Conservation (phyloP, 768 basidiomycete genomes). For the Tulasnella sp. region DNA sequence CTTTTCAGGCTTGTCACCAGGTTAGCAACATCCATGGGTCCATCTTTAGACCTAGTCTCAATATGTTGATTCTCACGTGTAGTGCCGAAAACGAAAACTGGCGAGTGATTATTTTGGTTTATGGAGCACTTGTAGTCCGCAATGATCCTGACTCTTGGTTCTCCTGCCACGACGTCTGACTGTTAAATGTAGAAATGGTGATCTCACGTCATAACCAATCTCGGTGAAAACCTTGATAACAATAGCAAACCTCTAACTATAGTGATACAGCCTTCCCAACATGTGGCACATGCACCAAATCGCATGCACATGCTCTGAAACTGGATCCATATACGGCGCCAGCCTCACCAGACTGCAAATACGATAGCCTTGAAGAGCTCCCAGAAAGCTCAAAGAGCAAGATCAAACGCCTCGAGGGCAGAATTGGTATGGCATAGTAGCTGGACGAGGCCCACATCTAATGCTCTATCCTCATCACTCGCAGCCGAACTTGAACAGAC, state of each 20-base stretch:
- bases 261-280: neutral
- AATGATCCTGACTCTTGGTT: no score
- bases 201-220: neutral
- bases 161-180: no score
- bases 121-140: neutral
- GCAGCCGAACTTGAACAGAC: neutral
- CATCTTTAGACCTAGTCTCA: no score
- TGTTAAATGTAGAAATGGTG: neutral
- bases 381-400: slow-evolving; percentile 5
- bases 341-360: neutral
- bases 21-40: no score
- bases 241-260: no score
- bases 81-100: slow-evolving; percentile 6
- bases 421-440: neutral
- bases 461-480: neutral
- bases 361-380: neutral
- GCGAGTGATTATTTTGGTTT: neutral
- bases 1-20: no score
- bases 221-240: no score
- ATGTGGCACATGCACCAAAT: neutral
- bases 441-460: neutral
- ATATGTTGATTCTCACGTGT: no score
- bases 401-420: neutral
- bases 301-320: slow-evolving; percentile 6
- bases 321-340: neutral